Percentiles rank a stretch among this genome's conserved stretches.
These are phyloP conservation scores for Fraxinus latifolia DNA, from an alignment of 305 asterid genomes.

Conservation along the genomic window DNA sequence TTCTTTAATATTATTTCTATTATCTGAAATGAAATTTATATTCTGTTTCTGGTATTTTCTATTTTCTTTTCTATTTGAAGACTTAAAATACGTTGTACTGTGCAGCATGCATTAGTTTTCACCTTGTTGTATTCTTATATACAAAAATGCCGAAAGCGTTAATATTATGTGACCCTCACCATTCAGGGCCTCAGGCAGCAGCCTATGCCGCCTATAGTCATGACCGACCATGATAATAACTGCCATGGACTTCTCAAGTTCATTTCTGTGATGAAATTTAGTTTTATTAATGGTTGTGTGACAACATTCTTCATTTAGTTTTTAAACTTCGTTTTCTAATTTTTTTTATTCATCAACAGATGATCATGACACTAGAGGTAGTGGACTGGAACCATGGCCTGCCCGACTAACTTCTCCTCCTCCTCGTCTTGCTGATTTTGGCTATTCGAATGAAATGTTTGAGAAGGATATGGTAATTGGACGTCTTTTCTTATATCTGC, in stretches of 20 bases:
- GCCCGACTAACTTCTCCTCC: constrained; percentile 85
- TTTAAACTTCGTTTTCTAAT: constrained; percentile 5
- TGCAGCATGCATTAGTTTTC: background rate
- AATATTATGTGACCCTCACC: background rate
- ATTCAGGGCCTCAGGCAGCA: background rate
- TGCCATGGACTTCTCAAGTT: background rate
- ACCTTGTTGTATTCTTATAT: background rate
- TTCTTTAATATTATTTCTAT: background rate
- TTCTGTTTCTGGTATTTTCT: background rate
- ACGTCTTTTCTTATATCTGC: background rate
- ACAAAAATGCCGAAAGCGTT: background rate
- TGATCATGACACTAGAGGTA: constrained; percentile 73
- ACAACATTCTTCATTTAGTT: background rate
- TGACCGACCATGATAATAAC: background rate
- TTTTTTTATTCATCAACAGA: constrained; percentile 40
- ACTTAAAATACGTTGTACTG: background rate
- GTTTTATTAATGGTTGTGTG: background rate
- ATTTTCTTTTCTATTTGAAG: background rate
- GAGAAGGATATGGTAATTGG: constrained; percentile 77
- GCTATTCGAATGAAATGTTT: constrained; percentile 79
- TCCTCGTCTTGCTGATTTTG: constrained; percentile 94
- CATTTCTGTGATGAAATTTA: background rate
- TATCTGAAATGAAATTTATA: background rate
- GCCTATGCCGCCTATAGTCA: background rate
- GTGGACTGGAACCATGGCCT: constrained; percentile 95